phyloP scores from a whole-genome alignment of 2,329 filamentous ascomycete species.

The Phialophora expanda region DNA sequence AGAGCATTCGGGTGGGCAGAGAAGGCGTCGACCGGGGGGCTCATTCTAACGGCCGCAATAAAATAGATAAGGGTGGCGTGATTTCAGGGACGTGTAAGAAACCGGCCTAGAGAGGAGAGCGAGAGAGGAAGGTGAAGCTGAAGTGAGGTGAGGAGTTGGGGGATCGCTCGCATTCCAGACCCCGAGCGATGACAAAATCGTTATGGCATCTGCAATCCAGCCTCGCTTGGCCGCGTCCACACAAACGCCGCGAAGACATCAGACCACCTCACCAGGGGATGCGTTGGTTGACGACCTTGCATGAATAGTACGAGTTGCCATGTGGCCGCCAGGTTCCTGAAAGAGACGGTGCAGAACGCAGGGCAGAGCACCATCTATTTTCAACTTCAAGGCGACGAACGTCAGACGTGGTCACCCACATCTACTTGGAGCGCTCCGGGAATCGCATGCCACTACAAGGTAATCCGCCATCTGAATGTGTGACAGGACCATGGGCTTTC shows the following conservation, averaged over 20 bases:
- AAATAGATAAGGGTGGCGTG: background rate
- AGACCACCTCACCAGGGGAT: background rate
- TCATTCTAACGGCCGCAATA: background rate
- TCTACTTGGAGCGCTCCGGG: background rate
- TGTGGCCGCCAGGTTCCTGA: conserved; percentile 21
- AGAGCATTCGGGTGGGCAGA: background rate
- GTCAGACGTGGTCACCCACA: background rate
- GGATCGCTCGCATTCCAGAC: background rate
- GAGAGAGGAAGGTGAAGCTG: conserved; percentile 2
- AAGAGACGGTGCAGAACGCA: background rate
- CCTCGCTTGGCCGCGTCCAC: background rate
- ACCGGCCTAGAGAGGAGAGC: background rate
- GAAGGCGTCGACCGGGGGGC: background rate
- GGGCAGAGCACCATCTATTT: background rate
- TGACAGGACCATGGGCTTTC: background rate
- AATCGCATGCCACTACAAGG: background rate
- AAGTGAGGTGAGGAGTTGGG: background rate
- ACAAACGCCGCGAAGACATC: background rate
- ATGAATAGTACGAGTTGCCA: conserved; percentile 2
- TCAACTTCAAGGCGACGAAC: background rate
- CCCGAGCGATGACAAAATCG: background rate
- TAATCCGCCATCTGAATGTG: background rate
- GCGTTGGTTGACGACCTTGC: conserved; percentile 5
- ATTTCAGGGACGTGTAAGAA: background rate
- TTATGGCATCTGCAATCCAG: background rate